Evolutionary conservation across 2,329 filamentous ascomycete genomes (phyloP).

Genomic region (Colletotrichum tropicicola): DNA sequence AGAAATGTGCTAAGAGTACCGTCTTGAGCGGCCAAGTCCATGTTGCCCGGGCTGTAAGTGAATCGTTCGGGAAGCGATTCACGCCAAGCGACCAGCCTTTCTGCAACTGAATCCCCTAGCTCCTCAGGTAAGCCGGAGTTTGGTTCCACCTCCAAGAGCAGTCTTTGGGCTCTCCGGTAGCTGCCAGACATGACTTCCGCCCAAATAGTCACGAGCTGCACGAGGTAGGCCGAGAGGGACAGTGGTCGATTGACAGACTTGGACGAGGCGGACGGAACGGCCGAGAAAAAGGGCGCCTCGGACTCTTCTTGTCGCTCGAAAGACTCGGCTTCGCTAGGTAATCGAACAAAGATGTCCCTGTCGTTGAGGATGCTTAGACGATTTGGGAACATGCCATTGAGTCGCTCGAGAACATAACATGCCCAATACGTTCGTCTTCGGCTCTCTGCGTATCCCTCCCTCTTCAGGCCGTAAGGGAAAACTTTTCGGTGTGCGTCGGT

Average conservation of each 20-base stretch:
- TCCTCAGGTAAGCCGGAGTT: not conserved
- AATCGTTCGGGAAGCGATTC: conserved; percentile 63
- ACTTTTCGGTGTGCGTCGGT: conserved; percentile 47
- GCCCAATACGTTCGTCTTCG: conserved; percentile 78
- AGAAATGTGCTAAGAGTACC: conserved; percentile 66
- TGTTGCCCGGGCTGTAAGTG: conserved; percentile 62
- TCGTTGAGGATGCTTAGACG: conserved; percentile 65
- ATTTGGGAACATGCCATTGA: conserved; percentile 66
- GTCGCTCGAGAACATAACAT: conserved; percentile 74
- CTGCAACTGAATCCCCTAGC: conserved; percentile 18
- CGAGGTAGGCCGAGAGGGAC: conserved; percentile 67
- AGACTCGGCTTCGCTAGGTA: conserved; percentile 68
- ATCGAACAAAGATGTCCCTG: conserved; percentile 72
- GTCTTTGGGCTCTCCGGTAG: conserved; percentile 41
- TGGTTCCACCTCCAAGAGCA: not conserved
- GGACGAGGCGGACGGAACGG: conserved; percentile 41
- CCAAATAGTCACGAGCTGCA: conserved; percentile 72
- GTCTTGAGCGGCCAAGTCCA: conserved; percentile 63
- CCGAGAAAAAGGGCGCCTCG: conserved; percentile 69
- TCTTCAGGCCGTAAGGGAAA: conserved; percentile 67
- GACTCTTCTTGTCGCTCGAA: conserved; percentile 70
- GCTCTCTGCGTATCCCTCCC: conserved; percentile 69
- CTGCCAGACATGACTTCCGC: conserved; percentile 69
- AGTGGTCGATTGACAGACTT: conserved; percentile 39
- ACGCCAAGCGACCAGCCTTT: conserved; percentile 67